Conservation (phyloP, 2,329 filamentous ascomycete species). For the Fusarium brevicatenulatum region DNA sequence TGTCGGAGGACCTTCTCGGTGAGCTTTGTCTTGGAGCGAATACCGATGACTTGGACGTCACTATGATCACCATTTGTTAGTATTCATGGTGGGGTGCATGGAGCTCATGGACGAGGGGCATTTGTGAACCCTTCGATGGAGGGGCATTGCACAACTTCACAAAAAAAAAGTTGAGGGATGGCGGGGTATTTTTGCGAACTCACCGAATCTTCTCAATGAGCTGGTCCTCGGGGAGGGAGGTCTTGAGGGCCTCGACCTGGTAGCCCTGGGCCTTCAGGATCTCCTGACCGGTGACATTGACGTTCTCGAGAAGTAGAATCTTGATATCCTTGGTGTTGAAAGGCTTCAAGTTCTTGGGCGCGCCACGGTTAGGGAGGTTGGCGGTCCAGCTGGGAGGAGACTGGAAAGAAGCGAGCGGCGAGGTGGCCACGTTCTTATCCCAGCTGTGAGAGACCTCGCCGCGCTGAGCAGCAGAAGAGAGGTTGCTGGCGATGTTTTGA, state of each 20-base stretch:
- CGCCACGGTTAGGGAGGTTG: slow-evolving; percentile 52
- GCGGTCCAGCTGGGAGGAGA: slow-evolving; percentile 74
- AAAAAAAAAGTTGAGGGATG: slow-evolving; percentile 21
- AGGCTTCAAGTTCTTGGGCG: slow-evolving; percentile 84
- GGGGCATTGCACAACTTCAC: slow-evolving; percentile 30
- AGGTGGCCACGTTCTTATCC: slow-evolving; percentile 72
- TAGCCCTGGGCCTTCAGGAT: slow-evolving; percentile 89
- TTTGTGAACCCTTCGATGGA: slow-evolving; percentile 14
- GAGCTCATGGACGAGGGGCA: slow-evolving; percentile 24
- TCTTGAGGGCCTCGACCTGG: slow-evolving; percentile 92
- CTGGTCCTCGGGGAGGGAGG: slow-evolving; percentile 88
- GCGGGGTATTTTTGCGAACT: slow-evolving; percentile 46
- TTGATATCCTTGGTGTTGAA: slow-evolving; percentile 97
- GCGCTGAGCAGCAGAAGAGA: slow-evolving; percentile 49
- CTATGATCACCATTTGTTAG: slow-evolving; percentile 55
- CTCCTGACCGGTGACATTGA: slow-evolving; percentile 88
- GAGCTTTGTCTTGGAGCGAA: slow-evolving; percentile 97
- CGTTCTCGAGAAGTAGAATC: slow-evolving; percentile 93
- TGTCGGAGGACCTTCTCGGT: slow-evolving; percentile 84
- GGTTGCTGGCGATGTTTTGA: slow-evolving; percentile 58
- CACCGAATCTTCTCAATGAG: slow-evolving; percentile 96
- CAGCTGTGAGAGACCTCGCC: slow-evolving; percentile 66
- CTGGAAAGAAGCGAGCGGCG: slow-evolving; percentile 78
- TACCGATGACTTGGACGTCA: slow-evolving; percentile 96
- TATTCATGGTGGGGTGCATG: slow-evolving; percentile 20